Conservation (phyloP, 257 asterid genomes). For the Scutellaria minor region DNA sequence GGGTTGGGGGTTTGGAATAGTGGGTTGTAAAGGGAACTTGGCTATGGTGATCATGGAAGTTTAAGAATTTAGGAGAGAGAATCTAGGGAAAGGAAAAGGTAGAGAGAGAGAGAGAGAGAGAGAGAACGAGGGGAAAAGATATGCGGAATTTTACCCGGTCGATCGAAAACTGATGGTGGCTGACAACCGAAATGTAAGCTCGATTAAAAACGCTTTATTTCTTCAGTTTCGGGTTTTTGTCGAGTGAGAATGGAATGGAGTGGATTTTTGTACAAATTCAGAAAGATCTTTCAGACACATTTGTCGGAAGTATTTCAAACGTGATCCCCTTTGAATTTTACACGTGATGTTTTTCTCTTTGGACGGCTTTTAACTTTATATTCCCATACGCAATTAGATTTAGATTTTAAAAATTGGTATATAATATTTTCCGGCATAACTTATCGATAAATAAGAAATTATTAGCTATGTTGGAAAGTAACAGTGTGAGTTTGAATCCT, state of each 20-base stretch:
- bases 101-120: slow-evolving; percentile 3
- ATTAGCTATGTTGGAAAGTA: no score
- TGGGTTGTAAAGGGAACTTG: slow-evolving; percentile 52
- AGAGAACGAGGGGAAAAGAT: not conserved
- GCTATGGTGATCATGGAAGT: slow-evolving; percentile 59
- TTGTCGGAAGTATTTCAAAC: slow-evolving; percentile 23
- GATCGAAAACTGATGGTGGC: not conserved
- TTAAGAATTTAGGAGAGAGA: slow-evolving; percentile 37
- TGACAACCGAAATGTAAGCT: not conserved
- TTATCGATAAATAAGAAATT: no score
- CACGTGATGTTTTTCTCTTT: slow-evolving; percentile 10
- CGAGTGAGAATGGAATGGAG: not conserved
- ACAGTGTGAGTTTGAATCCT: no score
- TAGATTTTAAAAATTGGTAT: no score
- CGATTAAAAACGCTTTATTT: not conserved
- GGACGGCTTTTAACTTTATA: no score
- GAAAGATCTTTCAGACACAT: not conserved
- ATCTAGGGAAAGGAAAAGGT: slow-evolving; percentile 27
- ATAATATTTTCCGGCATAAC: no score
- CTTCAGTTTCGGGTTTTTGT: not conserved
- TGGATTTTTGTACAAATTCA: slow-evolving; percentile 11
- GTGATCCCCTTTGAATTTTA: slow-evolving; percentile 19
- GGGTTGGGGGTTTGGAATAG: slow-evolving; percentile 47
- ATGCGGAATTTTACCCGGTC: slow-evolving; percentile 8
- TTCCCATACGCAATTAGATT: no score